Conservation (phyloP, 192 early-diverging fungal species). For the Coemansia sp. region DNA sequence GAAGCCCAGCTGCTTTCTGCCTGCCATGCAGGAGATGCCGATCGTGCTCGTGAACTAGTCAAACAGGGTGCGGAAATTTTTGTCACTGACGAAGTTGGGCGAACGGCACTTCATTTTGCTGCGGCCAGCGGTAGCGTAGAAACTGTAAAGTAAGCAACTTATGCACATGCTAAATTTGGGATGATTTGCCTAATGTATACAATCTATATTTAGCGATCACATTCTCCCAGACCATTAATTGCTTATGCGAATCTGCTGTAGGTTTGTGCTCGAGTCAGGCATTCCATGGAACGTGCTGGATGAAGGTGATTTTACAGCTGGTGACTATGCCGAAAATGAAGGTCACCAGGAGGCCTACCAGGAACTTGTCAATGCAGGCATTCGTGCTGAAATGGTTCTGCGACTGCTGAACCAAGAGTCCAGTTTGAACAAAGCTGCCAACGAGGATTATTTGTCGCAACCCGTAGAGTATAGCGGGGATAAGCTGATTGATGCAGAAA, state of each 20-base stretch:
- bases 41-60: slow-evolving; percentile 50
- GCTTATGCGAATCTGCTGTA: slow-evolving; percentile 15
- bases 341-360: slow-evolving; percentile 73
- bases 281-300: slow-evolving; percentile 87
- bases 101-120: slow-evolving; percentile 70
- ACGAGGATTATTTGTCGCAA: slow-evolving; percentile 74
- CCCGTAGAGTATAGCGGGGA: slow-evolving; percentile 79
- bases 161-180: not conserved
- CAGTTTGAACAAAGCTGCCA: slow-evolving; percentile 57
- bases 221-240: not conserved
- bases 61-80: slow-evolving; percentile 58
- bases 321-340: slow-evolving; percentile 73
- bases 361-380: slow-evolving; percentile 77
- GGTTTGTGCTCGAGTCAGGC: slow-evolving; percentile 58
- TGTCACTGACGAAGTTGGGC: slow-evolving; percentile 55
- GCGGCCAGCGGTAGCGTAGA: slow-evolving; percentile 63
- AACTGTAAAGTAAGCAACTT: slow-evolving; percentile 56
- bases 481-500: slow-evolving; percentile 77
- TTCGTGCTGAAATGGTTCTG: slow-evolving; percentile 79
- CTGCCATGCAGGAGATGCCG: slow-evolving; percentile 40
- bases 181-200: not conserved
- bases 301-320: slow-evolving; percentile 69
- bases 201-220: slow-evolving; percentile 4
- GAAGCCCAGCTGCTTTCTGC: slow-evolving; percentile 39
- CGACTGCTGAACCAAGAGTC: slow-evolving; percentile 51